Evolutionary conservation across 2,329 filamentous ascomycete species (phyloP), one percentile per base, ranked within the genome.

Genomic region (Arthrobotrys iridis): DNA sequence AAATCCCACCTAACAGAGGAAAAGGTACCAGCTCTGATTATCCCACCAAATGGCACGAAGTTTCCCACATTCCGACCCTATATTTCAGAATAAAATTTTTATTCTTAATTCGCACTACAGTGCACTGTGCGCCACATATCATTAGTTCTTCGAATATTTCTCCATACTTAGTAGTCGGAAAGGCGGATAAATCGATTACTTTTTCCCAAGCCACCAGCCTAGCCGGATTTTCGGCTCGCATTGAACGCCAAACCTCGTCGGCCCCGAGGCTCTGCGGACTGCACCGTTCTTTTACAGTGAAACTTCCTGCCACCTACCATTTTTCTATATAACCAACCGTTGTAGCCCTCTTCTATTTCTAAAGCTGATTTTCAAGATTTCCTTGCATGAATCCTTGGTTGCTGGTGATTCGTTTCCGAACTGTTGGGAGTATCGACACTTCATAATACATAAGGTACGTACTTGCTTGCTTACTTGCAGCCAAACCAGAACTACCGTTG

Each of bases 191-290:
- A 24, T 15, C 43, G 8, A 4, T 37, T 66, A 22, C 46, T 67
- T 58, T 67, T 48, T 37, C 30, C 35, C 35, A 43, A 41, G 22
- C 55, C 24, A 41, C 37, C 22, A 28, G 15, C 15, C 63, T 45
- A n/a, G n/a, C 22, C 28, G 52, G 22, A 52, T 62, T 62, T 22
- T 45, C 40, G 52, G 52, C 52, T 60, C 64, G 43, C 43, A 59
- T 60, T 58, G 30, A 60, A 57, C 41, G 41, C n/a, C 30, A 41
- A 20, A 13, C 15, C 18, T 20, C 33, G 24, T 26, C 40, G 33
- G 60, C 18, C 30, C 64, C 64, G 64, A 68, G 52, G 64, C 52
- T 59, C 64, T 59, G 52, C 64, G 43, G 52, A 20, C 33, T 18
- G 11, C n/a, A 8, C 35, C 41, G 8, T n/a, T 33, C 20, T 35